Conservation (phyloP, 768 basidiomycete species). For the Podaxis sp. region DNA sequence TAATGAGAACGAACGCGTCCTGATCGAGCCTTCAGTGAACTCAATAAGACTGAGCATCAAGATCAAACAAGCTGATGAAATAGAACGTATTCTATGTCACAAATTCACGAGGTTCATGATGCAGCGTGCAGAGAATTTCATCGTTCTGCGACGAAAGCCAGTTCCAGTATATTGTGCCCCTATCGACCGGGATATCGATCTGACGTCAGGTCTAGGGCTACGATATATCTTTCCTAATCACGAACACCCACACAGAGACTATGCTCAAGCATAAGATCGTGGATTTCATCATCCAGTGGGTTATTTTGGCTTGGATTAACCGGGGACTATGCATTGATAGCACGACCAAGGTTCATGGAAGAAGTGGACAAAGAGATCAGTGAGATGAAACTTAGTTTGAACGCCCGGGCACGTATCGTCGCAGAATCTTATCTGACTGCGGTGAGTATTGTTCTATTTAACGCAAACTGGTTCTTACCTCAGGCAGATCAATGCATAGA, state of each 20-base stretch:
- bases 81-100: slow-evolving; percentile 95
- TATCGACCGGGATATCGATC: neutral
- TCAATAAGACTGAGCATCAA: slow-evolving; percentile 96
- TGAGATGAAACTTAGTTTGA: slow-evolving; percentile 97
- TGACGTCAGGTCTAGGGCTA: slow-evolving; percentile 68
- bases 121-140: slow-evolving; percentile 96
- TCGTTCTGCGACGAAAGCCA: slow-evolving; percentile 93
- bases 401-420: slow-evolving; percentile 94
- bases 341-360: slow-evolving; percentile 81
- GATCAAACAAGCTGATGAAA: slow-evolving; percentile 99
- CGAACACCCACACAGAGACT: slow-evolving; percentile 93
- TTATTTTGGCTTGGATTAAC: slow-evolving; percentile 10
- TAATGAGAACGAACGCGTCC: slow-evolving; percentile 95
- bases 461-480: slow-evolving; percentile 3
- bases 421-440: slow-evolving; percentile 94
- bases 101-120: slow-evolving; percentile 99
- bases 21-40: slow-evolving; percentile 97
- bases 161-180: slow-evolving; percentile 59
- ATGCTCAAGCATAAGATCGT: slow-evolving; percentile 99
- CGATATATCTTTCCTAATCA: slow-evolving; percentile 97
- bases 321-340: slow-evolving; percentile 3
- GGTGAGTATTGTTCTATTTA: slow-evolving; percentile 46
- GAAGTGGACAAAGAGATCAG: slow-evolving; percentile 99
- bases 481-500: slow-evolving; percentile 40
- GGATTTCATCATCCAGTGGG: slow-evolving; percentile 98